Evolutionary conservation across 768 basidiomycete genomes (phyloP), one percentile per base, ranked within the genome.

Genomic region (Auriscalpium orientale): DNA sequence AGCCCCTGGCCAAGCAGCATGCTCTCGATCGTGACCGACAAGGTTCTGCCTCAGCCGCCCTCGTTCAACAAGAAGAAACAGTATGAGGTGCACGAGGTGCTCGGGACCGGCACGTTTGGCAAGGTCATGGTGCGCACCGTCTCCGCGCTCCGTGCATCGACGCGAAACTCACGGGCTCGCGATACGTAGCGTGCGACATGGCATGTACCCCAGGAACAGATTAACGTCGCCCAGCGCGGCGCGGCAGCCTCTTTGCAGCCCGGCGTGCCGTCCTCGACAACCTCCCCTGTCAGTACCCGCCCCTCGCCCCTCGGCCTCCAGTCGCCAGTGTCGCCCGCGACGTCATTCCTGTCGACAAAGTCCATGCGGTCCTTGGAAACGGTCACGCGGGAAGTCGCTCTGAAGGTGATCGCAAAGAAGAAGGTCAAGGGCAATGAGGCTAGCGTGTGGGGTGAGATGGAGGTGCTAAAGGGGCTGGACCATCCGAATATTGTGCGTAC

Each of bases 401-500:
- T 89, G 62, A 97, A 97, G 73, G 81, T 95, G 57, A 97, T 99
- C 55, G 79, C 89, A 6, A 98, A 98, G 81, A 95, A 95, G 73
- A 90, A 91, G 64, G 91, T 97, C 53, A 93, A 92, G 68, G 89
- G 91, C 10, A 91, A 95, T 64, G 91, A 95, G 67, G 79, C 75
- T 46, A 83, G 82, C 52, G 93, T 98, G 0, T 92, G 91, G 84
- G 81, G 84, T 8, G 97, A 99, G 73, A 95, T 98, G 87, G 84
- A 91, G 51, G 89, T 98, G 0, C 69, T 99, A 56, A 87, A 87
- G 66, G 93, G 88, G 0, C 72, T 98, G 50, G 81, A 95, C 65
- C 95, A 98, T 68, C 84, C 88, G 0, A 95, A 98, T 65, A 90
- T 98, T 61, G 94, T 94, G 55, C 64, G 82, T 75, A 36, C 33